phyloP scores from a whole-genome alignment of 495 filamentous ascomycete genomes.

The Umbilicaria muhlenbergii region DNA sequence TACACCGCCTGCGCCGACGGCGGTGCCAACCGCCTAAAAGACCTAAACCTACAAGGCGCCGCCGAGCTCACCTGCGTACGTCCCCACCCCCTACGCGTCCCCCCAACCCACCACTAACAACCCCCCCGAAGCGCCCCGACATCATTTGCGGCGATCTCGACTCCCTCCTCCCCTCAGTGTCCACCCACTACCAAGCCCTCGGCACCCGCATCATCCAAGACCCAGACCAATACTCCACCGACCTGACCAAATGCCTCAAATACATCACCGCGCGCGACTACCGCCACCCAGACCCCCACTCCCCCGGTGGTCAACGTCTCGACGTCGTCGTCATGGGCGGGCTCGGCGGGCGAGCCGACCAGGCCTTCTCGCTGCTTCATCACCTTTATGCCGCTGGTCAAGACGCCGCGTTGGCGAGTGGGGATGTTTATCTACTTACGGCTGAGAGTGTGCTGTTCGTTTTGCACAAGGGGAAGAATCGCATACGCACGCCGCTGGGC shows the following conservation, averaged over 20 bases:
- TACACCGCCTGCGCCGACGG: conserved; percentile 72
- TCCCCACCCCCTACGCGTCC: not conserved
- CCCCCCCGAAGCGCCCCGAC: conserved; percentile 33
- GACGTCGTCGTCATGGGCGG: conserved; percentile 63
- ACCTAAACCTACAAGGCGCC: conserved; percentile 24
- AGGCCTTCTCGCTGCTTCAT: conserved; percentile 75
- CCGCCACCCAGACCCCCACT: not conserved
- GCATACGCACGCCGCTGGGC: conserved; percentile 40
- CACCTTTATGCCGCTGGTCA: conserved; percentile 44
- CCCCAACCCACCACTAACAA: not conserved
- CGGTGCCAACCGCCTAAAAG: conserved; percentile 68
- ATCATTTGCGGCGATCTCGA: conserved; percentile 81
- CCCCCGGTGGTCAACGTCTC: conserved; percentile 3
- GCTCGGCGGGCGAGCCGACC: conserved; percentile 79
- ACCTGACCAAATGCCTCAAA: conserved; percentile 60
- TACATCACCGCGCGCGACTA: conserved; percentile 30
- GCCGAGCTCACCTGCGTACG: conserved; percentile 27
- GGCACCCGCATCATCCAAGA: conserved; percentile 45
- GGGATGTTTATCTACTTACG: conserved; percentile 54
- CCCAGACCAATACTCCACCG: conserved; percentile 70
- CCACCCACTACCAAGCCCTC: conserved; percentile 39
- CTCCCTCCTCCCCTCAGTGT: conserved; percentile 46
- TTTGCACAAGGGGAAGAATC: conserved; percentile 49
- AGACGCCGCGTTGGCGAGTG: conserved; percentile 11
- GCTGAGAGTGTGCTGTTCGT: conserved; percentile 69